Conservation (phyloP, 768 basidiomycete genomes). For the Lactarius psammicola region DNA sequence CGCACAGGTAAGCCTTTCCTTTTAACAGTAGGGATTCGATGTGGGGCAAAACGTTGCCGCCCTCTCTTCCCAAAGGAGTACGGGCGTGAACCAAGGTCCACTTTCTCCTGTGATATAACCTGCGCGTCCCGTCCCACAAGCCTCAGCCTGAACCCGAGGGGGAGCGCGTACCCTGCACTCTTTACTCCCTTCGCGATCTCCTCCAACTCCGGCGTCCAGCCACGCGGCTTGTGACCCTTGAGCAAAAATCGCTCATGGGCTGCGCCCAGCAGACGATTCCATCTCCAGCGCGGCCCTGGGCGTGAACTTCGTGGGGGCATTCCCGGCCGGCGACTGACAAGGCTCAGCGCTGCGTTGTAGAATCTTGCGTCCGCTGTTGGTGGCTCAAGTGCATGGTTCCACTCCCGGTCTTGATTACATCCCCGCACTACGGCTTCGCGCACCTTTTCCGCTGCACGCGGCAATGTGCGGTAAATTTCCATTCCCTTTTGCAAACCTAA, state of each 20-base stretch:
- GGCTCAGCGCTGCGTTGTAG: constrained; percentile 58
- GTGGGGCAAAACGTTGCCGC: constrained; percentile 4
- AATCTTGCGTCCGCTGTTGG: constrained; percentile 55
- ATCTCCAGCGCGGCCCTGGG: constrained; percentile 35
- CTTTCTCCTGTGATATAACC: neutral
- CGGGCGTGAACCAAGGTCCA: neutral
- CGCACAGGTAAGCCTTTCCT: constrained; percentile 28
- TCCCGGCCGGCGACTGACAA: constrained; percentile 33
- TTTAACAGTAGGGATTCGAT: constrained; percentile 29
- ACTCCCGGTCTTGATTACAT: neutral
- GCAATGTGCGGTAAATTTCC: constrained; percentile 8
- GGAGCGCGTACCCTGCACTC: constrained; percentile 19
- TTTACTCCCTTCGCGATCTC: constrained; percentile 15
- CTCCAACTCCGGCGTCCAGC: constrained; percentile 24
- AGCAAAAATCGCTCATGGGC: constrained; percentile 25
- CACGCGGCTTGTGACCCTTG: constrained; percentile 1
- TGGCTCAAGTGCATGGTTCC: neutral
- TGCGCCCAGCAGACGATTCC: constrained; percentile 30
- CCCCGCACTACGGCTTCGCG: neutral
- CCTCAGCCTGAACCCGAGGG: constrained; percentile 18
- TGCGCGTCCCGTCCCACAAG: constrained; percentile 19
- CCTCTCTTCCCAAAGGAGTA: neutral
- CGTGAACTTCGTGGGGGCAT: constrained; percentile 26
- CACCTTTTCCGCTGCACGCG: constrained; percentile 7
- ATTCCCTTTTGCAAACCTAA: constrained; percentile 16